Evolutionary conservation across 2,329 filamentous ascomycete species (phyloP), one percentile per base, ranked within the genome.

Genomic region (Paracamarosporium sp.): DNA sequence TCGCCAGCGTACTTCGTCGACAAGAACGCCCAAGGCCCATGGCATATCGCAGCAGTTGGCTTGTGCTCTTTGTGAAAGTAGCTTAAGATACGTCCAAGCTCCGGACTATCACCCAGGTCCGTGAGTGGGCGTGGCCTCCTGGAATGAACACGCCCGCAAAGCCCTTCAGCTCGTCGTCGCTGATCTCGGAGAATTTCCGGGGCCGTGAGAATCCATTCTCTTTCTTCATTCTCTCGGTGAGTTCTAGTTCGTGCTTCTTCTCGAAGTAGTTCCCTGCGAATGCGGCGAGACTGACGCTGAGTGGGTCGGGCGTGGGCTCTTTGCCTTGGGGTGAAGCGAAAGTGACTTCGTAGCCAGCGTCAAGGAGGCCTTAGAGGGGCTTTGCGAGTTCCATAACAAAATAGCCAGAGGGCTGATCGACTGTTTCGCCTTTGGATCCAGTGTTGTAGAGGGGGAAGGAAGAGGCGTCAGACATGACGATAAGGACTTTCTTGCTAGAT

Each of bases 261-360:
- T 80, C 78, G 65, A 80, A 79, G 64, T 77, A 79, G 63, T 81
- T 81, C n/a, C 80, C 79, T 3, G 75, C 79, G 54, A 80, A 81
- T 3, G 79, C 76, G 15, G 77, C 65, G 0, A 81, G 73, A 3
- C 72, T 75, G 56, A 77, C 70, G 59, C 78, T 80, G 61, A 76
- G 74, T 0, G 80, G 79, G 45, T 82, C 79, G 17, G 79, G 72
- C 1, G 67, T 65, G 0, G 80, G 79, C 38, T 79, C 74, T 27
- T 73, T 70, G 59, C 80, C 80, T 43, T 75, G 63, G 0, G 80
- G 79, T 0, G 78, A 80, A n/a, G 79, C 77, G 59, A 82, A 82
- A 11, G 78, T 80, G 24, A 81, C 72, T 64, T 81, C 75, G 62
- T 79, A 78, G 17, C 69, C 69, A 7, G 65, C 66, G 22, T 71